Conservation (phyloP, 108 stramenopile genomes). For the Phaeodactylum tricornutum region DNA sequence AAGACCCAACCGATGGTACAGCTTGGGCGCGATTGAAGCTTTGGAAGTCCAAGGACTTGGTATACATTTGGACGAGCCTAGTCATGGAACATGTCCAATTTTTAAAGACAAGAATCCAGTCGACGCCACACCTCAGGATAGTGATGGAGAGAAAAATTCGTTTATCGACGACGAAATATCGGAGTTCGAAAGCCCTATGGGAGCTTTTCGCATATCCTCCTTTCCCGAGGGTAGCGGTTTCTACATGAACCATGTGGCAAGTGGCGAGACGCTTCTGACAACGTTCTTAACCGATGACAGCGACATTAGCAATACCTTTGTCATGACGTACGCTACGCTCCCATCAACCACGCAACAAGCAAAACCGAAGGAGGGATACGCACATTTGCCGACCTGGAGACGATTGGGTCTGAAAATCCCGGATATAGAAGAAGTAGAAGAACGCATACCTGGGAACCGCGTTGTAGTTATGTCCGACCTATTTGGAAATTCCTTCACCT, state of each 20-base stretch:
- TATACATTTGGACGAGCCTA: too few relatives aligned
- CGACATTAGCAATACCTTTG: neutral
- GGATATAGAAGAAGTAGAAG: slow-evolving; percentile 1
- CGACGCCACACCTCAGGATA: too few relatives aligned
- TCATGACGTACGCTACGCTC: slow-evolving; percentile 16
- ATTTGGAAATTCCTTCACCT: slow-evolving; percentile 33
- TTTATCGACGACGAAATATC: neutral
- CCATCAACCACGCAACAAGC: neutral
- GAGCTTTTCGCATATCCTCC: slow-evolving; percentile 46
- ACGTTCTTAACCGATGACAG: slow-evolving; percentile 28
- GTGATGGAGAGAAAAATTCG: slow-evolving; percentile 12
- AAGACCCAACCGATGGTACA: slow-evolving; percentile 11
- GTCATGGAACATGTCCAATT: too few relatives aligned
- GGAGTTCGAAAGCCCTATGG: slow-evolving; percentile 40
- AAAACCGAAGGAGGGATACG: neutral
- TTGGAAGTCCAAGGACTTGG: slow-evolving; percentile 37
- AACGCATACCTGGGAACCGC: neutral
- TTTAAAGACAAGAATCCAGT: too few relatives aligned
- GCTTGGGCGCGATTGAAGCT: slow-evolving; percentile 39
- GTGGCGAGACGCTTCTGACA: slow-evolving; percentile 22
- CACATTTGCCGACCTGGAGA: too few relatives aligned
- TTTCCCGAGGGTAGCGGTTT: slow-evolving; percentile 54
- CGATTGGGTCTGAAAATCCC: too few relatives aligned
- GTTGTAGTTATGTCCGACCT: slow-evolving; percentile 44
- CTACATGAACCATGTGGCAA: slow-evolving; percentile 40